These are phyloP conservation scores for Tricholoma hemisulphureum DNA, from an alignment of 768 basidiomycete genomes.

Conservation along the genomic window DNA sequence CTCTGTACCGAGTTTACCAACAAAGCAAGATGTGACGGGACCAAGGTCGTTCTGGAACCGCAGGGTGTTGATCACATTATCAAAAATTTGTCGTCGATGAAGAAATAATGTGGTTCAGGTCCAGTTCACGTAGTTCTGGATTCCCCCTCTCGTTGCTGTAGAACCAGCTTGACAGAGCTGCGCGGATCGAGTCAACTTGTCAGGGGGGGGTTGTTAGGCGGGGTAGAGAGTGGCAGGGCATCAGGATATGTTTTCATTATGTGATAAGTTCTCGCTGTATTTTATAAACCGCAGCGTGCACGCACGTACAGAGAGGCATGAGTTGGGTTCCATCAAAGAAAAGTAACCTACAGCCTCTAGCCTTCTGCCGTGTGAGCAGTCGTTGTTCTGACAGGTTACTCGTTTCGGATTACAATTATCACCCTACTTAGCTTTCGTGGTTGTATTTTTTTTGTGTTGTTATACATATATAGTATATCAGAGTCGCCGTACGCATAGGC, in stretches of 20 bases:
- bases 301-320: not conserved
- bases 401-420: not conserved
- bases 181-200: not conserved
- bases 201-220: too few species aligned
- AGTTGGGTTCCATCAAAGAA: not conserved
- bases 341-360: not conserved
- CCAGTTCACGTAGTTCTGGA: not conserved
- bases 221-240: not conserved
- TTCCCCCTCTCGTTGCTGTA: not conserved
- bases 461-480: not conserved
- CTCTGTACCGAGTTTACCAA: constrained; percentile 76
- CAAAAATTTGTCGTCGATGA: constrained; percentile 34
- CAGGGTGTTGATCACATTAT: constrained; percentile 48
- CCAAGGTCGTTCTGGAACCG: constrained; percentile 74
- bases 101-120: constrained; percentile 14
- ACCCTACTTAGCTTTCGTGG: not conserved
- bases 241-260: not conserved
- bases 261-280: not conserved
- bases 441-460: not conserved
- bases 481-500: too few species aligned
- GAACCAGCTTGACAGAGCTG: not conserved
- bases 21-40: constrained; percentile 84
- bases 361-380: not conserved
- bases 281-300: not conserved
- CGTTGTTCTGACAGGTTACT: not conserved